Evolutionary conservation across 345 rosid genomes (phyloP), one percentile per base, ranked within the genome.

Genomic region (Ricinus communis): DNA sequence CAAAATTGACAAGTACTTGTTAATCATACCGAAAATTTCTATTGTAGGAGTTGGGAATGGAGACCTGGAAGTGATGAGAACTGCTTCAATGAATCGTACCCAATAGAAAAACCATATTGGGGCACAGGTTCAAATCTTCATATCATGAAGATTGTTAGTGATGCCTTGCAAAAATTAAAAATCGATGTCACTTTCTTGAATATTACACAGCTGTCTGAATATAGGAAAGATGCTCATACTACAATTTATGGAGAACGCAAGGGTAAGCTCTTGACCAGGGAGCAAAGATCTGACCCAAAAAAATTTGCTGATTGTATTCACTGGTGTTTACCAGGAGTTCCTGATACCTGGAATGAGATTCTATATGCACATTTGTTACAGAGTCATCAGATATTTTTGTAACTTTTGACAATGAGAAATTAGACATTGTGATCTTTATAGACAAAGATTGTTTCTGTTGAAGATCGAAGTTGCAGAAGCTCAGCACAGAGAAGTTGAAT

Each of bases 21-120:
- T 63, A 40, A n/a, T 19, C 24, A 25, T 4, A 45, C 2, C 18
- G 40, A 52, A 31, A 6, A 18, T 1, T 25, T 53, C 19, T 58
- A 66, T 68, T 75, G 61, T 49, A 90, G 98, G 97, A 94, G 93
- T 77, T 91, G 96, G 96, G 99, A 91, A 74, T 94, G 97, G 99
- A 87, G 77, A 61, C 83, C 86, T 19, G 93, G 96, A 49, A 86
- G 88, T 30, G 82, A 90, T 65, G 91, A 80, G 45, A 91, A 87
- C 73, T 91, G 97, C 80, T 91, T 85, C 86, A 81, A 82, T 19
- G 97, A 90, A 79, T 74, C 87, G 27, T 65, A 83, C 66, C 98
- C 98, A 18, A 84, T 90, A 71, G 43, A 84, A 51, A 78, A 81
- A 22, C 81, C 74, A 72, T 87, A 91, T 57, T 88, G 96, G 99